phyloP scores from a whole-genome alignment of 768 basidiomycete species.

The Leccinum aurantiacum region DNA sequence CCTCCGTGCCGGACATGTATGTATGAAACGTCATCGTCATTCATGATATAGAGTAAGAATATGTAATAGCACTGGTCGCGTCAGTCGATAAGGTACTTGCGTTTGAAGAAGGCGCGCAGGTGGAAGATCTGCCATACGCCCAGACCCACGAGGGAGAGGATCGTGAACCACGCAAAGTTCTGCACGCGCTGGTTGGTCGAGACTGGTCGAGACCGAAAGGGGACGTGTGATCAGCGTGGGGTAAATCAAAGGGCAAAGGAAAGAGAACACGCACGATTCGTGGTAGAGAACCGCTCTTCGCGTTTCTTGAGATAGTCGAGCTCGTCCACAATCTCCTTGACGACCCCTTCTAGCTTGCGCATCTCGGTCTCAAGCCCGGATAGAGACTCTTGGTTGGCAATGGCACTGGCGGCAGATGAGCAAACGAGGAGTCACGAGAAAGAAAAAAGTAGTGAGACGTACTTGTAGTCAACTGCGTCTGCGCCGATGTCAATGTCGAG shows the following conservation, averaged over 20 bases:
- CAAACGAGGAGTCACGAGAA: background rate
- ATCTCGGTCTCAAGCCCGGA: constrained; percentile 97
- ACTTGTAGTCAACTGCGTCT: constrained; percentile 99
- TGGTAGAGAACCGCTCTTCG: constrained; percentile 85
- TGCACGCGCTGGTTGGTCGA: constrained; percentile 92
- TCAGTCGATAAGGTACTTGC: constrained; percentile 89
- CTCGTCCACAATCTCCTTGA: constrained; percentile 94
- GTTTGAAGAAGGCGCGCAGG: constrained; percentile 92
- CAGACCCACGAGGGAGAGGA: constrained; percentile 71
- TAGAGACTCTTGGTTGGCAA: constrained; percentile 96
- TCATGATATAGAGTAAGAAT: background rate
- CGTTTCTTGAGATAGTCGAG: constrained; percentile 86
- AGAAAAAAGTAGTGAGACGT: constrained; percentile 29
- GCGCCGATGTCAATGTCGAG: constrained; percentile 97
- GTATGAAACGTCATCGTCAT: background rate
- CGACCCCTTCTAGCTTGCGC: constrained; percentile 93
- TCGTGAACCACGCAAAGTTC: constrained; percentile 89
- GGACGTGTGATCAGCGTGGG: background rate
- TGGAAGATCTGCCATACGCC: constrained; percentile 97
- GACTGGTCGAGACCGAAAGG: constrained; percentile 43
- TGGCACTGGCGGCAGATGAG: constrained; percentile 59
- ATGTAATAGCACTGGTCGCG: constrained; percentile 17
- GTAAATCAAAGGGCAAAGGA: no score
- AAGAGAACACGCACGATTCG: constrained; percentile 69
- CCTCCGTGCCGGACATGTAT: background rate